Conservation (phyloP, 129 eudicot species). For the Calendula officinalis region DNA sequence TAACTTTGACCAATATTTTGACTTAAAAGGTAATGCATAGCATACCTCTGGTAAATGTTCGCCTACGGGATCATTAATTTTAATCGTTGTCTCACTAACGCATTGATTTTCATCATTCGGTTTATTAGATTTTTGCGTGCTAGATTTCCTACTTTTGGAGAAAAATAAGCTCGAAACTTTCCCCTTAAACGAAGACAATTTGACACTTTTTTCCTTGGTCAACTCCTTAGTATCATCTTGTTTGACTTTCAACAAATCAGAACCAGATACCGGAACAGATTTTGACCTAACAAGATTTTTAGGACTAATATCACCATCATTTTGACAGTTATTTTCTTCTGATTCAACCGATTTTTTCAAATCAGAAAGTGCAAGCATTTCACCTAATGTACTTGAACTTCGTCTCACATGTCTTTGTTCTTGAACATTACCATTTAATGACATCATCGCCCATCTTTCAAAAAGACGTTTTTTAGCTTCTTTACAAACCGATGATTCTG, state of each 20-base stretch:
- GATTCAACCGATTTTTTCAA: conserved; percentile 35
- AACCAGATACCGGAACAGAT: conserved; percentile 67
- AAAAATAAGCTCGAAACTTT: conserved; percentile 78
- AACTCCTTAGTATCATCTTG: conserved; percentile 45
- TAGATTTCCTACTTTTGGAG: conserved; percentile 58
- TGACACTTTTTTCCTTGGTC: conserved; percentile 38
- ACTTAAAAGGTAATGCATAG: conserved; percentile 24
- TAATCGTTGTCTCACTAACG: conserved; percentile 19
- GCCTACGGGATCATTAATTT: conserved; percentile 11
- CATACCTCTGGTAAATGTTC: conserved; percentile 37
- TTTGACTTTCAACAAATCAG: conserved; percentile 33
- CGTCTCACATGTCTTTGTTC: conserved; percentile 62
- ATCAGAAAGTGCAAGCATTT: conserved; percentile 96
- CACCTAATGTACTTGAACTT: conserved; percentile 90
- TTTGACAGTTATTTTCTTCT: conserved; percentile 26
- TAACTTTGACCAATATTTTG: not conserved
- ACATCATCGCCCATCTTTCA: conserved; percentile 96
- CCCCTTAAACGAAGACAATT: conserved; percentile 51
- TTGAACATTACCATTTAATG: conserved; percentile 57
- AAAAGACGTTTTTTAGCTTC: conserved; percentile 94
- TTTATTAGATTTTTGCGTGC: conserved; percentile 44
- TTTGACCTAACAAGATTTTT: conserved; percentile 71
- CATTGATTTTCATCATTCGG: conserved; percentile 37
- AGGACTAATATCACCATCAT: conserved; percentile 28
- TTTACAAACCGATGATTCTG: conserved; percentile 83